These are phyloP conservation scores for Monosporozyma siamensis DNA, from an alignment of 805 yeast species.

Conservation along the genomic window DNA sequence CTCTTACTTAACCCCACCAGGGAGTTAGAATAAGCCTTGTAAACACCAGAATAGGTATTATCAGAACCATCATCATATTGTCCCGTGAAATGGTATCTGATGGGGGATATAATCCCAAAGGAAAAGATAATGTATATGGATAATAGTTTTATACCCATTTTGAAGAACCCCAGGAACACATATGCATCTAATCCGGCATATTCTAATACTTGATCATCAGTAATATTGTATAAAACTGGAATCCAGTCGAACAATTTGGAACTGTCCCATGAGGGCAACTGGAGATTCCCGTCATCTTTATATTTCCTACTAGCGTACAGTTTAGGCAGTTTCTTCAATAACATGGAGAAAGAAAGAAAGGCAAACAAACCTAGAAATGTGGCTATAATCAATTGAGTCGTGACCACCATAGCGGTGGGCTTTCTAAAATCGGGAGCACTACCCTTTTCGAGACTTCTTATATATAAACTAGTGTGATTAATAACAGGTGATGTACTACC, in stretches of 20 bases:
- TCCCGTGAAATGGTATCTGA: constrained; percentile 77
- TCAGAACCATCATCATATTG: constrained; percentile 54
- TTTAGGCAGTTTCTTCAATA: constrained; percentile 68
- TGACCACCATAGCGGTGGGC: constrained; percentile 47
- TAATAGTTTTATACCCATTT: constrained; percentile 70
- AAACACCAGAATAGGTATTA: background rate
- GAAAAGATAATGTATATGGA: constrained; percentile 61
- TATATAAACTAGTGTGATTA: background rate
- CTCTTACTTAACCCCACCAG: constrained; percentile 5
- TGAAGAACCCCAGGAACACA: constrained; percentile 84
- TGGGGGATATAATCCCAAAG: constrained; percentile 68
- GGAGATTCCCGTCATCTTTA: constrained; percentile 21
- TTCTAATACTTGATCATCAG: constrained; percentile 70
- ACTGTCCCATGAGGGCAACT: constrained; percentile 29
- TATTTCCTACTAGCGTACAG: constrained; percentile 70
- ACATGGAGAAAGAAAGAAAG: constrained; percentile 55
- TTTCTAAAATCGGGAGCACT: constrained; percentile 27
- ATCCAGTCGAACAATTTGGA: constrained; percentile 74
- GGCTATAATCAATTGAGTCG: constrained; percentile 71
- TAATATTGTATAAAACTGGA: constrained; percentile 49
- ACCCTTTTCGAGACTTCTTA: background rate
- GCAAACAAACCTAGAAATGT: constrained; percentile 58
- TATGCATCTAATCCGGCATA: constrained; percentile 92
- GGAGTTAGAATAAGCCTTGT: background rate
- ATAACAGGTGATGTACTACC: background rate